Base-by-base conservation (phyloP, 768 basidiomycete species). In the Hydnomerulius pinastri region DNA sequence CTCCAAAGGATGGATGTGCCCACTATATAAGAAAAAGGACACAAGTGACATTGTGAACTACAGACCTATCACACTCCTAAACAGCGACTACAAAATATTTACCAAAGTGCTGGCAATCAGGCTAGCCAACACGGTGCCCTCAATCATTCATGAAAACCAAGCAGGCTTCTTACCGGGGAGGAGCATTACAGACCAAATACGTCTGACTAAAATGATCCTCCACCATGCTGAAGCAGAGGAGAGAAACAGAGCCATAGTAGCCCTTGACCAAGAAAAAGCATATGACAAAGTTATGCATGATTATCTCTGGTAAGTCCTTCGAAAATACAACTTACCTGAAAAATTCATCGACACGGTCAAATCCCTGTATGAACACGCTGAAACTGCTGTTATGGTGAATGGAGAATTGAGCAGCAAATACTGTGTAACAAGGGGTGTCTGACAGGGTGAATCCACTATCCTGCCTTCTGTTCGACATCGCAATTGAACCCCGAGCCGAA, bases 11-110 rank as follows among this genome's bases (percentile, higher is more conserved):
- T 63, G 60, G 58, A 62, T 69, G 49, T 63, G 71, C 61, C 73
- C 69, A 0, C 24, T 78, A 1, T 77, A 71, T 48, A 78, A 78
- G 29, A 77, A 77, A 36, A 68, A 64, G 3, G 69, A 73, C 17
- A 37, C 17, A 1, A 45, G 37, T 0, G 50, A 65, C 1, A 71
- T 74, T 1, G 60, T 30, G 11, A 74, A 72, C 51, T 75, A 76
- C 41, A 0, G 69, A 0, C 74, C 73, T 0, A 73, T 77, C 0
- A 73, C 70, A 0, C 54, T 75, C 0, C 59, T 72, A 0, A 71
- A 73, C 41, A 56, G 65, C 0, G 66, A 71, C 48, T 73, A 73
- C 9, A 72, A 73, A 36, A 20, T 70, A 0, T 43, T 71, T 24
- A 73, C 65, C 0, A 68, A 65, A 39, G 50, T 32, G 0, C 56